Percentiles rank a stretch among this genome's conserved stretches.
These are phyloP conservation scores for Oryza nivara DNA, from an alignment of 176 grass and related monocot genomes.

Conservation along the genomic window DNA sequence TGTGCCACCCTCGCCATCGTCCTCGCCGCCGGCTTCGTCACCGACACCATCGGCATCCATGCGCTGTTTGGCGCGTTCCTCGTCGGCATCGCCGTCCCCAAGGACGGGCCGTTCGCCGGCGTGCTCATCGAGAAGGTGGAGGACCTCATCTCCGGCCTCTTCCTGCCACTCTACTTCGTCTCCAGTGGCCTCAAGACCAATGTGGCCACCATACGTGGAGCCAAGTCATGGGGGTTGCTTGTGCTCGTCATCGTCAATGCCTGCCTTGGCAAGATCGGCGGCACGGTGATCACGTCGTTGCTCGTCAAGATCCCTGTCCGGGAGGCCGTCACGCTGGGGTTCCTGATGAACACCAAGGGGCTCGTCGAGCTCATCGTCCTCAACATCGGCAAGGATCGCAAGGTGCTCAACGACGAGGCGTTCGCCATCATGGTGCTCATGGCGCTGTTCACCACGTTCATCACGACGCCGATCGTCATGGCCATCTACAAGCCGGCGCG, in stretches of 20 bases:
- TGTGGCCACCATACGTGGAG: conserved; percentile 68
- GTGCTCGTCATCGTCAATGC: conserved; percentile 73
- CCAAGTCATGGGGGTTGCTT: conserved; percentile 66
- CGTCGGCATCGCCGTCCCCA: conserved; percentile 67
- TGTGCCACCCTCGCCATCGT: conserved; percentile 61
- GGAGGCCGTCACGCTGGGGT: conserved; percentile 62
- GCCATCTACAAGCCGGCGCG: conserved; percentile 79
- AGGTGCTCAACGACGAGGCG: conserved; percentile 74
- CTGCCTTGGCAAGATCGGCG: conserved; percentile 72
- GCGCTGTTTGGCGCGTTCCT: conserved; percentile 72
- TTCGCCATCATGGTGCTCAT: conserved; percentile 88
- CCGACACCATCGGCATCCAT: conserved; percentile 74
- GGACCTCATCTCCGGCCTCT: conserved; percentile 70
- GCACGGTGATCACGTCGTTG: conserved; percentile 46
- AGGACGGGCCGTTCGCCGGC: conserved; percentile 68
- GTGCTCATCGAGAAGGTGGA: conserved; percentile 74
- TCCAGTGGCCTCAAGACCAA: conserved; percentile 79
- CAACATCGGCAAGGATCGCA: conserved; percentile 75
- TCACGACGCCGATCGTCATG: conserved; percentile 74
- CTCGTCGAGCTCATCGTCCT: conserved; percentile 84
- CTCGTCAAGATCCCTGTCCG: conserved; percentile 46
- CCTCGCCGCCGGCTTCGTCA: conserved; percentile 63
- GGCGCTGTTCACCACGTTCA: conserved; percentile 85
- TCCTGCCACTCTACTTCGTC: conserved; percentile 86
- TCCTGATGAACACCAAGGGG: conserved; percentile 89